These are phyloP conservation scores for Oenanthe sinensis DNA, from an alignment of 129 eudicot species.

Conservation along the genomic window DNA sequence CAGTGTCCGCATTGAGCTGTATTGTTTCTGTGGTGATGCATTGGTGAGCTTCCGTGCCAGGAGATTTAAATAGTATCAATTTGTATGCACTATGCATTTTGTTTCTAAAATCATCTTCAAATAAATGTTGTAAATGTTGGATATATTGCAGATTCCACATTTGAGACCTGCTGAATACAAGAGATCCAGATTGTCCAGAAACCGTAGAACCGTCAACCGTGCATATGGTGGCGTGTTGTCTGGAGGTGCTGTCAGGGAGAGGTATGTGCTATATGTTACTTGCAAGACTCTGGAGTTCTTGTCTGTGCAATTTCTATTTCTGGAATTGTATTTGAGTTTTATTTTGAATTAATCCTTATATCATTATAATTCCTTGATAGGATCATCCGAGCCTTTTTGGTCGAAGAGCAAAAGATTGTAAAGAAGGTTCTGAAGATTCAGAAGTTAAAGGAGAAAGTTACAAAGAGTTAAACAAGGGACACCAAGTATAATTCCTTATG, in stretches of 20 bases:
- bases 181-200: constrained; percentile 81
- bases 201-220: constrained; percentile 89
- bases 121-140: background rate
- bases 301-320: background rate
- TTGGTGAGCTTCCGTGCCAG: background rate
- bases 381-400: constrained; percentile 81
- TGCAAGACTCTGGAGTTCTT: background rate
- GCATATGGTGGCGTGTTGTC: constrained; percentile 89
- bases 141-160: constrained; percentile 68
- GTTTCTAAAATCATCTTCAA: background rate
- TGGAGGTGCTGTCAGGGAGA: constrained; percentile 86
- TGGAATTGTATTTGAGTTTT: background rate
- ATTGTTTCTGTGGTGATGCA: background rate
- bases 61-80: background rate
- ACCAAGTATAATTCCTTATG: background rate
- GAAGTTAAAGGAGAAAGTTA: constrained; percentile 59
- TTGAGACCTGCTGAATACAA: constrained; percentile 88
- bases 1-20: background rate
- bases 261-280: constrained; percentile 26
- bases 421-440: constrained; percentile 93
- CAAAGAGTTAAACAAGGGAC: constrained; percentile 31
- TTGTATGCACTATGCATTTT: background rate
- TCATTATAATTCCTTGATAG: constrained; percentile 13
- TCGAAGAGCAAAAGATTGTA: constrained; percentile 89
- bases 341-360: no score